phyloP scores from a whole-genome alignment of 2,329 filamentous ascomycete species.

The Curvularia hawaiiensis region DNA sequence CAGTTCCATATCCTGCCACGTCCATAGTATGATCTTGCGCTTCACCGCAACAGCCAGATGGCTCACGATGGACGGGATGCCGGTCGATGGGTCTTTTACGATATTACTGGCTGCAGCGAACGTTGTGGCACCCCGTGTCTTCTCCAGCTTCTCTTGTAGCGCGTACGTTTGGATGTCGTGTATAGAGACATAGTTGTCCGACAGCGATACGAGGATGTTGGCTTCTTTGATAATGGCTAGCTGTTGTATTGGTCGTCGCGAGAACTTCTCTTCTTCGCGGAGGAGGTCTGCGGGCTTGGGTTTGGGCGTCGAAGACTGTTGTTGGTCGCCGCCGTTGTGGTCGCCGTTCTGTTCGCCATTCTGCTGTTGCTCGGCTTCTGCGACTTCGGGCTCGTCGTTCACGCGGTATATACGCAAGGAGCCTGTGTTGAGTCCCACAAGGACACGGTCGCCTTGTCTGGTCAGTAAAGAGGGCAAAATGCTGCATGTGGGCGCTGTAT shows the following conservation, averaged over 20 bases:
- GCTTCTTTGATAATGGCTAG: slow-evolving; percentile 95
- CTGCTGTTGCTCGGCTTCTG: slow-evolving; percentile 41
- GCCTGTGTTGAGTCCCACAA: slow-evolving; percentile 91
- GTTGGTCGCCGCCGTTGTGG: slow-evolving; percentile 48
- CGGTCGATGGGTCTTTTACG: slow-evolving; percentile 83
- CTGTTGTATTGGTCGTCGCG: slow-evolving; percentile 86
- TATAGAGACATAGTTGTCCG: slow-evolving; percentile 86
- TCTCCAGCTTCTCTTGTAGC: slow-evolving; percentile 76
- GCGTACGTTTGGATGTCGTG: slow-evolving; percentile 88
- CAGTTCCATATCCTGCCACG: slow-evolving; percentile 94
- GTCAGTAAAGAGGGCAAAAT: slow-evolving; percentile 25
- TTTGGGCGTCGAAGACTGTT: slow-evolving; percentile 46
- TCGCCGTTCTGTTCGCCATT: slow-evolving; percentile 37
- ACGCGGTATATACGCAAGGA: slow-evolving; percentile 88
- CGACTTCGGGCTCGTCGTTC: slow-evolving; percentile 66
- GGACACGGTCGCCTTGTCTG: slow-evolving; percentile 75
- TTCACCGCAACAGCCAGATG: slow-evolving; percentile 92
- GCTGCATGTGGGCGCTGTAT: slow-evolving; percentile 30
- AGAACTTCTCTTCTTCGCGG: slow-evolving; percentile 93
- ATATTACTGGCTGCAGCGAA: slow-evolving; percentile 97
- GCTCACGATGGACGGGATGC: slow-evolving; percentile 91
- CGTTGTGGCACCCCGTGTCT: slow-evolving; percentile 84
- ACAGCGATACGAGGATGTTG: slow-evolving; percentile 86
- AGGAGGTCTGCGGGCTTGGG: slow-evolving; percentile 74
- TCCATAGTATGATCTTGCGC: slow-evolving; percentile 86